Evolutionary conservation across 2,329 filamentous ascomycete genomes (phyloP).

Genomic region (Bisporella sp.): DNA sequence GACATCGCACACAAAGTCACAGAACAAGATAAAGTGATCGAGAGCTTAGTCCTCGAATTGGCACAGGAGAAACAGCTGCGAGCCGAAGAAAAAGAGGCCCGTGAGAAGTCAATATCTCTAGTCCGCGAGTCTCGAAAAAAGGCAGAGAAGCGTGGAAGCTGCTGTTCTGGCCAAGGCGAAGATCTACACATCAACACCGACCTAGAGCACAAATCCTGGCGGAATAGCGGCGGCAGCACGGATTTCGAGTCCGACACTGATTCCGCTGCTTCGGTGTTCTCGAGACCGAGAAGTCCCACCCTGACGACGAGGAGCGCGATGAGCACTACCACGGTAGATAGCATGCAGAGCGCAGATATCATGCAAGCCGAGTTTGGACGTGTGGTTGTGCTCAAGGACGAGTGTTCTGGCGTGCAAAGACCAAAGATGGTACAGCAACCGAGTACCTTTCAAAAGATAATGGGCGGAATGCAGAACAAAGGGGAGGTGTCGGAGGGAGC

Average conservation of each 20-base stretch:
- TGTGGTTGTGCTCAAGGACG: too few species aligned
- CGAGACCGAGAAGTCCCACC: constrained; percentile 51
- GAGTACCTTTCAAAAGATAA: constrained; percentile 41
- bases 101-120: constrained; percentile 21
- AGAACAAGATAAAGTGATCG: constrained; percentile 46
- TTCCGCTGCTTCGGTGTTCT: constrained; percentile 56
- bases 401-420: constrained; percentile 4
- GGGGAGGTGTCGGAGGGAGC: constrained; percentile 9
- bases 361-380: background rate
- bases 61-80: constrained; percentile 40
- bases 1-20: constrained; percentile 47
- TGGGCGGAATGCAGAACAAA: constrained; percentile 34
- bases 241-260: constrained; percentile 28
- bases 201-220: background rate
- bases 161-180: background rate
- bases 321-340: background rate
- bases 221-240: background rate
- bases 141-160: background rate
- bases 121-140: constrained; percentile 9
- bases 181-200: constrained; percentile 21
- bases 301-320: constrained; percentile 23
- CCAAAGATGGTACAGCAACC: constrained; percentile 30
- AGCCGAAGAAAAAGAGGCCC: constrained; percentile 20
- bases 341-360: background rate
- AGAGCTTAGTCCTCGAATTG: constrained; percentile 42